phyloP scores from a whole-genome alignment of 495 filamentous ascomycete species.

The Annulohypoxylon maeteangense region DNA sequence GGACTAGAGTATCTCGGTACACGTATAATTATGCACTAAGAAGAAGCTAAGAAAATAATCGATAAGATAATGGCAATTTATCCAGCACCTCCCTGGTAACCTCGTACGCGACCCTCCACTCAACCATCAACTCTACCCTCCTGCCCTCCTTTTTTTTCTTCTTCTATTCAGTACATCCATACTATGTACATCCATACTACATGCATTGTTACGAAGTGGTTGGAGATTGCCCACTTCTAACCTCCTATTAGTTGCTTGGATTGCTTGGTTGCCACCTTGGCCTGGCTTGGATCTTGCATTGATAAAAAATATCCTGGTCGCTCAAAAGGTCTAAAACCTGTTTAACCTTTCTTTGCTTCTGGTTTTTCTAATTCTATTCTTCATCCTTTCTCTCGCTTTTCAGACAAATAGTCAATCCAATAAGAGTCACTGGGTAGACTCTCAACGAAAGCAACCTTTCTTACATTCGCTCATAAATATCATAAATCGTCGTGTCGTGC shows the following conservation, averaged over 20 bases:
- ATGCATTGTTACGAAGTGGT: conserved; percentile 10
- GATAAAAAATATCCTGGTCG: conserved; percentile 37
- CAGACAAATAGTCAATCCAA: conserved; percentile 7
- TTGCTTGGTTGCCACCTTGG: conserved; percentile 28
- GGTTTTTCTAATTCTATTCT: conserved; percentile 12
- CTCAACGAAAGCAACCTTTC: conserved; percentile 2
- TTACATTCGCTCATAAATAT: not conserved
- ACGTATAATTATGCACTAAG: conserved; percentile 2
- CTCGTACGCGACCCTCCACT: conserved; percentile 19
- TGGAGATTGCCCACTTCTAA: conserved; percentile 16
- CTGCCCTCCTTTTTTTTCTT: not conserved
- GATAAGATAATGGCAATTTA: conserved; percentile 31
- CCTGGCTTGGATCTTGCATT: conserved; percentile 39
- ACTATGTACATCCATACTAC: not conserved
- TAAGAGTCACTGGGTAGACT: conserved; percentile 15
- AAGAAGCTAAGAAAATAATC: not conserved
- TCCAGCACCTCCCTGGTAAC: conserved; percentile 8
- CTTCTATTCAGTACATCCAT: not conserved
- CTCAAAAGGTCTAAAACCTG: conserved; percentile 31
- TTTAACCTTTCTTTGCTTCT: conserved; percentile 32
- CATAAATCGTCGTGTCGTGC: not conserved
- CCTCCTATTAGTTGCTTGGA: not conserved
- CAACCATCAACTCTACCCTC: not conserved
- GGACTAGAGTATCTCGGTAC: not conserved
- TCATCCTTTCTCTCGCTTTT: conserved; percentile 17